Conservation (phyloP, 2,329 filamentous ascomycete genomes). For the Tolypocladium sp. region DNA sequence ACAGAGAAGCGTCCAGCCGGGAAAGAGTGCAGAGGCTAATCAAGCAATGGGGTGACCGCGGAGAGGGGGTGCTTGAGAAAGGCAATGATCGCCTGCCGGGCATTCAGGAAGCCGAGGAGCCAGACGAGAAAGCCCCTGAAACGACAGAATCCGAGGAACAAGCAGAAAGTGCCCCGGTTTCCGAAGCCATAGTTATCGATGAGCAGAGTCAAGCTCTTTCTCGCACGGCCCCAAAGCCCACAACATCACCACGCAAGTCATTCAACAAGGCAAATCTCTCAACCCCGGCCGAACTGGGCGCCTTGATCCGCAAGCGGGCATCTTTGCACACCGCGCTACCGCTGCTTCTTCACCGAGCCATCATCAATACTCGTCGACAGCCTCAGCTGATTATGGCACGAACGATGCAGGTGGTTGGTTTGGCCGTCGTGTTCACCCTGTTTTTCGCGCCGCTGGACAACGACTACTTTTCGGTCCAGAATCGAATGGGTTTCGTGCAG, state of each 20-base stretch:
- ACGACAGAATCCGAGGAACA: slow-evolving; percentile 5
- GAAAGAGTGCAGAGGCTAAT: slow-evolving; percentile 54
- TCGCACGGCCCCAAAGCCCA: neutral
- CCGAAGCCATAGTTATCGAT: neutral
- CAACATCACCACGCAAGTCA: slow-evolving; percentile 25
- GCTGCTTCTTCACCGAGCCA: slow-evolving; percentile 56
- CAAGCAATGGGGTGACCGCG: slow-evolving; percentile 38
- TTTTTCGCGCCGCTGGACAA: slow-evolving; percentile 65
- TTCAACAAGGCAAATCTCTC: slow-evolving; percentile 40
- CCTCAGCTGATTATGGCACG: slow-evolving; percentile 55
- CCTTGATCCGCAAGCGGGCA: slow-evolving; percentile 53
- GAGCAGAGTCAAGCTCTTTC: neutral
- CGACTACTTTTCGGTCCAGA: slow-evolving; percentile 63
- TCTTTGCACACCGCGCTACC: slow-evolving; percentile 56
- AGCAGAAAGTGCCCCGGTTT: neutral
- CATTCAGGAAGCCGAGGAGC: slow-evolving; percentile 19
- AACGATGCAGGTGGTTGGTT: slow-evolving; percentile 56
- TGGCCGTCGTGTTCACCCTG: slow-evolving; percentile 53
- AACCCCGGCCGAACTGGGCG: slow-evolving; percentile 63
- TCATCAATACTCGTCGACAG: slow-evolving; percentile 61
- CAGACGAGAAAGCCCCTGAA: slow-evolving; percentile 5
- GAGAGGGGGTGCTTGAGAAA: slow-evolving; percentile 6
- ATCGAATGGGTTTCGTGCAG: slow-evolving; percentile 64
- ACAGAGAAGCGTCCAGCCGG: slow-evolving; percentile 52
- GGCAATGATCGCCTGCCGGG: slow-evolving; percentile 11